Evolutionary conservation across 441 rosid genomes (phyloP).

Genomic region (Euphorbia schlechtendalii): DNA sequence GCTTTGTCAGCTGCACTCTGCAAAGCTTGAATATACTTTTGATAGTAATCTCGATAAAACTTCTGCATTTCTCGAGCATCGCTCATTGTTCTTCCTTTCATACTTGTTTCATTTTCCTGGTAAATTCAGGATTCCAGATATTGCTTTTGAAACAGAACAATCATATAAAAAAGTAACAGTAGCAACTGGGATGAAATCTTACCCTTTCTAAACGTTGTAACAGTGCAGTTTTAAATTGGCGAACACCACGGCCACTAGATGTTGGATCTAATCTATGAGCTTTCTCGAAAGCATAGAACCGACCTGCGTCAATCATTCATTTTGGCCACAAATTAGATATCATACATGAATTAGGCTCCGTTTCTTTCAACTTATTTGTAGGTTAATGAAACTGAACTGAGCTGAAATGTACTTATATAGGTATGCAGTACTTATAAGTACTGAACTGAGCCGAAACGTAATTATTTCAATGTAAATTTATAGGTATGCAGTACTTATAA

Average conservation of each 20-base stretch:
- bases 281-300: constrained; percentile 94
- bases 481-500: no score
- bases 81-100: constrained; percentile 78
- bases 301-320: constrained; percentile 43
- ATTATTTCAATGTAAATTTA: no score
- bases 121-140: not conserved
- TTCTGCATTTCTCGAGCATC: constrained; percentile 99
- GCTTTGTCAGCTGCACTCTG: constrained; percentile 97
- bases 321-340: no score
- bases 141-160: not conserved
- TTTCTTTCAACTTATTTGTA: no score
- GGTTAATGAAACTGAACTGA: no score
- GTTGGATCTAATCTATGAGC: constrained; percentile 96
- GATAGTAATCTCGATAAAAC: constrained; percentile 88
- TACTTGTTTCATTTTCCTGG: constrained; percentile 90
- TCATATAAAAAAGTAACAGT: not conserved
- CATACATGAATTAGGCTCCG: not conserved
- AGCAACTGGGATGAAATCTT: constrained; percentile 8
- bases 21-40: constrained; percentile 92
- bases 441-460: no score
- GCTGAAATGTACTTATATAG: no score
- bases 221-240: constrained; percentile 96
- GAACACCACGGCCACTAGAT: constrained; percentile 96
- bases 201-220: constrained; percentile 96
- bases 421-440: no score